These are phyloP conservation scores for Arthrocladium fulminans DNA, from an alignment of 2,329 filamentous ascomycete genomes.

Conservation along the genomic window DNA sequence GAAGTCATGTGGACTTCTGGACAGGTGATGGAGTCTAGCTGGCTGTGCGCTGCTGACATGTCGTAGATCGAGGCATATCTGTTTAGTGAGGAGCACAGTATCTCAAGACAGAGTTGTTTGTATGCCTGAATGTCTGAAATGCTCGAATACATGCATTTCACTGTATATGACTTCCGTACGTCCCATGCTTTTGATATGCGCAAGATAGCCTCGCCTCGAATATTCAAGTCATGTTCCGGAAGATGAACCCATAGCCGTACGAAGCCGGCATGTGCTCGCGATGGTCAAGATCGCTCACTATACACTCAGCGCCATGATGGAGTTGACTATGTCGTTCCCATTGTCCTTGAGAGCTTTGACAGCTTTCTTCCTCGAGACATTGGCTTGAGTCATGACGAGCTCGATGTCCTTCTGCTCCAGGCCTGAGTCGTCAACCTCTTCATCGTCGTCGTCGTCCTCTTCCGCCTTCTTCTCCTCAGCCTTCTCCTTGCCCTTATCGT, in stretches of 20 bases:
- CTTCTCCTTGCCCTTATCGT: conserved; percentile 58
- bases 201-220: neutral
- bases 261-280: neutral
- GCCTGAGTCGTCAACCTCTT: conserved; percentile 89
- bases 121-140: neutral
- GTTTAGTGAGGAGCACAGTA: no score
- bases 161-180: neutral
- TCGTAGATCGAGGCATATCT: no score
- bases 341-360: conserved; percentile 95
- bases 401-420: conserved; percentile 99
- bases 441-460: conserved; percentile 82
- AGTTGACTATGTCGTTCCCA: conserved; percentile 99
- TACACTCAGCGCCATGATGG: conserved; percentile 96
- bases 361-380: conserved; percentile 94
- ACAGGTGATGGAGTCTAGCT: no score
- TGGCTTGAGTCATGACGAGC: conserved; percentile 96
- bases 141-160: neutral
- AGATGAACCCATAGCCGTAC: neutral
- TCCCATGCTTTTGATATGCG: conserved; percentile 1
- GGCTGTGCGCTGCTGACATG: no score
- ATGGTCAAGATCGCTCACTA: conserved; percentile 32
- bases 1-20: no score
- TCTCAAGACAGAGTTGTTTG: no score
- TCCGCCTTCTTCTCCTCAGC: conserved; percentile 53
- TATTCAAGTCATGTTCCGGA: neutral